Evolutionary conservation across 1,139 yeast genomes (phyloP).

Genomic region (Blastobotrys persicus): DNA sequence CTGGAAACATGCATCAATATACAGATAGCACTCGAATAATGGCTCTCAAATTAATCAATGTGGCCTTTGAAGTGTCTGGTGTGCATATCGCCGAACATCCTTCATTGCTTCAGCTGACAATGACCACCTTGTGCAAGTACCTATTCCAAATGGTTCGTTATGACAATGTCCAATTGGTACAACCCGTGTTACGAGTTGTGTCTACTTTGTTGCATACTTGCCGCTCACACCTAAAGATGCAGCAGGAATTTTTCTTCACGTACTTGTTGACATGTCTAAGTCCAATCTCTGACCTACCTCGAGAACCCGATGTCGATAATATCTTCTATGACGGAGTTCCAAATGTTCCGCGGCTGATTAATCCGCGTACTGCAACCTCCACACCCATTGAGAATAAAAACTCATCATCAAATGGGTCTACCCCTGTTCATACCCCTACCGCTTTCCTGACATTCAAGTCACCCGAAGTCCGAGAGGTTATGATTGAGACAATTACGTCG

Average conservation of each 20-base stretch:
- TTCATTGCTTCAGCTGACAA: conserved; percentile 61
- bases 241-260: conserved; percentile 42
- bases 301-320: conserved; percentile 41
- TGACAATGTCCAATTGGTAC: conserved; percentile 64
- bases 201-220: conserved; percentile 49
- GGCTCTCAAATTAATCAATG: conserved; percentile 71
- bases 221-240: conserved; percentile 39
- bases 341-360: conserved; percentile 37
- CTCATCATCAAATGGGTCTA: conserved; percentile 20
- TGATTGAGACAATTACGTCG: conserved; percentile 80
- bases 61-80: conserved; percentile 83
- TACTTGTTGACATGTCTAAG: conserved; percentile 41
- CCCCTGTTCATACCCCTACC: conserved; percentile 19
- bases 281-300: conserved; percentile 40
- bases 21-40: conserved; percentile 84
- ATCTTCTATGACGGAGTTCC: conserved; percentile 44
- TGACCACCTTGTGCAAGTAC: conserved; percentile 81
- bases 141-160: conserved; percentile 75
- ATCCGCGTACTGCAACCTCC: conserved; percentile 25
- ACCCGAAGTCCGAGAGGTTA: conserved; percentile 67
- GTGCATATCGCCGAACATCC: conserved; percentile 62
- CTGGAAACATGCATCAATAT: conserved; percentile 78
- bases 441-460: conserved; percentile 24
- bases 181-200: conserved; percentile 72
- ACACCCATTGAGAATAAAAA: conserved; percentile 19